Conservation (phyloP, 2,329 filamentous ascomycete genomes). For the Hypoxylon sp. region DNA sequence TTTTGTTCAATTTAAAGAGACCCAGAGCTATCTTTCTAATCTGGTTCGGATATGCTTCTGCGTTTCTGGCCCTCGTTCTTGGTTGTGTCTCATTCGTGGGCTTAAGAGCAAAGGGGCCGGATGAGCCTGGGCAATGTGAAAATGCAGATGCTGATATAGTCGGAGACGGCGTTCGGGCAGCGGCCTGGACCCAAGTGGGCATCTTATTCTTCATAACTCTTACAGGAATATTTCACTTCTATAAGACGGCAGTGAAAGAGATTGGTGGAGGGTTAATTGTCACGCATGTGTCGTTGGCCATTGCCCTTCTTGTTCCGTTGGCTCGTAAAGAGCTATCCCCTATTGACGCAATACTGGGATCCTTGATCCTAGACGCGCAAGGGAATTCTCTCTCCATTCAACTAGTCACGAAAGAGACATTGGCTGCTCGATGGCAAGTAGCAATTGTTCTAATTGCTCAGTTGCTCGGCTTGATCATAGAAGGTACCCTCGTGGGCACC, state of each 20-base stretch:
- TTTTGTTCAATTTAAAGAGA: constrained; percentile 3
- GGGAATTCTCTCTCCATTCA: constrained; percentile 34
- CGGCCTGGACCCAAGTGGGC: constrained; percentile 32
- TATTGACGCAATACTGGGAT: constrained; percentile 33
- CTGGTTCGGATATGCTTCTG: constrained; percentile 9
- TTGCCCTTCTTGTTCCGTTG: constrained; percentile 32
- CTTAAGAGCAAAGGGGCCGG: constrained; percentile 2
- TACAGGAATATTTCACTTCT: constrained; percentile 27
- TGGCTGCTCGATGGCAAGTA: constrained; percentile 34
- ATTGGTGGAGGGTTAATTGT: constrained; percentile 33
- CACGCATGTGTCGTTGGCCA: constrained; percentile 32
- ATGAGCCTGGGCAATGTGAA: constrained; percentile 21
- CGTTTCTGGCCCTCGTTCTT: constrained; percentile 29
- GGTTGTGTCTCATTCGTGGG: constrained; percentile 30
- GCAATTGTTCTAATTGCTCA: constrained; percentile 24
- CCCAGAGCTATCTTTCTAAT: constrained; percentile 1
- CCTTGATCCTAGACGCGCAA: constrained; percentile 36
- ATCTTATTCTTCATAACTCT: constrained; percentile 35
- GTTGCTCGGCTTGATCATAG: constrained; percentile 30
- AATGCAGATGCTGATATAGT: constrained; percentile 36
- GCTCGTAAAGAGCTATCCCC: constrained; percentile 27
- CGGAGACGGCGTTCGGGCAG: constrained; percentile 34
- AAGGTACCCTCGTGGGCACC: constrained; percentile 28
- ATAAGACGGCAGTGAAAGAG: constrained; percentile 33
- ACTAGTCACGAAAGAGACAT: constrained; percentile 30